Conservation (phyloP, 1,284 basidiomycete genomes). For the Heterobasidion parviporum region DNA sequence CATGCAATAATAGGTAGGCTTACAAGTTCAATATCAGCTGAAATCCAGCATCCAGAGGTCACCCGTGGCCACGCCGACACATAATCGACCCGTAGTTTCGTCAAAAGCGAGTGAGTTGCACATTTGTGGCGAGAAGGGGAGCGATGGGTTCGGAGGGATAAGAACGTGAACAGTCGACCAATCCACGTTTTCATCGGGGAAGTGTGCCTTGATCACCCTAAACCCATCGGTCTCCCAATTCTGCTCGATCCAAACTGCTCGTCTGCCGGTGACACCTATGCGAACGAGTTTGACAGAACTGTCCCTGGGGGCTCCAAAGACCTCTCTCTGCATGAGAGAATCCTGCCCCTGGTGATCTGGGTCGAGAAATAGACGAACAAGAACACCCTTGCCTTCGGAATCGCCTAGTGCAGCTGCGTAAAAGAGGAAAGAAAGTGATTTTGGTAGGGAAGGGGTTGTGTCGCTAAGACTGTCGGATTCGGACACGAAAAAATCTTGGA, state of each 20-base stretch:
- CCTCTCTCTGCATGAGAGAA: neutral
- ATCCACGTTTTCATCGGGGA: constrained; percentile 13
- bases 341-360: neutral
- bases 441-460: constrained; percentile 2
- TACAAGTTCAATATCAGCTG: neutral
- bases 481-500: neutral
- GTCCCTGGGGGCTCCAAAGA: constrained; percentile 20
- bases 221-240: constrained; percentile 40
- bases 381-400: neutral
- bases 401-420: constrained; percentile 2
- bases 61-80: constrained; percentile 38
- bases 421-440: constrained; percentile 3
- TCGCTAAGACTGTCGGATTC: constrained; percentile 5
- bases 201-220: constrained; percentile 36
- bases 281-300: constrained; percentile 34
- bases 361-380: neutral
- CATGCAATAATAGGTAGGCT: neutral
- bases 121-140: constrained; percentile 38
- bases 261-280: constrained; percentile 35
- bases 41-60: constrained; percentile 42
- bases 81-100: constrained; percentile 40
- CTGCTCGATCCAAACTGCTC: constrained; percentile 45
- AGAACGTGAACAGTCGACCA: constrained; percentile 23
- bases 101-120: constrained; percentile 41
- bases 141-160: constrained; percentile 29